Base-by-base conservation (phyloP, 805 yeast genomes). In the Wickerhamiella parazyma region DNA sequence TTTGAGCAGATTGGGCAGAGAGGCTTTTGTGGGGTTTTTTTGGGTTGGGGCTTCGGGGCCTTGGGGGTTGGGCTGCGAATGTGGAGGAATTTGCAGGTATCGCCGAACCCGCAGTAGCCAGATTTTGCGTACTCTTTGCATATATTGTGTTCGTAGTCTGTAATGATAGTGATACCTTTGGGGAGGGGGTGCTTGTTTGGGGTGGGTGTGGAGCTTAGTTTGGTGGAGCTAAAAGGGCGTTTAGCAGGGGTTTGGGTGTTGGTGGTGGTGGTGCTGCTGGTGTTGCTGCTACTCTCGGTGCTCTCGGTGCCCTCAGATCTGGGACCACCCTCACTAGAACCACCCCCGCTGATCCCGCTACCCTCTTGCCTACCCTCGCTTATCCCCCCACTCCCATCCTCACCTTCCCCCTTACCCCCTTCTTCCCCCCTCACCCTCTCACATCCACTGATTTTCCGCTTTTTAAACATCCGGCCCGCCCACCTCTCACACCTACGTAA, bases 41-140 rank as follows among this genome's bases (percentile, higher is more conserved):
- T n/a, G n/a, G n/a, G n/a, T n/a, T 7, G 16, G 10, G 36, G 20
- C 28, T 12, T 11, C 17, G 33, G 24, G 26, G 17, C 14, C 24
- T 39, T 31, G 12, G 42, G 42, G 25, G 31, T 36, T 14, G 31
- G 36, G 25, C 84, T 96, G 60, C 99, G 65, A 12, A 83, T 74
- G 58, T 91, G 99, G 28, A 89, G 59, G 59, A 91, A 91, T 63
- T 91, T 91, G 65, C 99, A 91, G 28, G 91, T 80, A 54, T 91
- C 98, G 7, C 99, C 99, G 58, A 80, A 91, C 5, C 96, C 96
- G 68, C 98, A 91, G 57, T 76, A 87, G 0, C 98, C 99, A 0
- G 93, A 87, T 51, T 80, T 81, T 46, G 76, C 72, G 60, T 72
- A 91, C 60, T 91, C 97, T 56, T 89, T 91, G 58, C 98, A 91